Evolutionary conservation across 441 rosid genomes (phyloP).

Genomic region (Mallotus repandus): DNA sequence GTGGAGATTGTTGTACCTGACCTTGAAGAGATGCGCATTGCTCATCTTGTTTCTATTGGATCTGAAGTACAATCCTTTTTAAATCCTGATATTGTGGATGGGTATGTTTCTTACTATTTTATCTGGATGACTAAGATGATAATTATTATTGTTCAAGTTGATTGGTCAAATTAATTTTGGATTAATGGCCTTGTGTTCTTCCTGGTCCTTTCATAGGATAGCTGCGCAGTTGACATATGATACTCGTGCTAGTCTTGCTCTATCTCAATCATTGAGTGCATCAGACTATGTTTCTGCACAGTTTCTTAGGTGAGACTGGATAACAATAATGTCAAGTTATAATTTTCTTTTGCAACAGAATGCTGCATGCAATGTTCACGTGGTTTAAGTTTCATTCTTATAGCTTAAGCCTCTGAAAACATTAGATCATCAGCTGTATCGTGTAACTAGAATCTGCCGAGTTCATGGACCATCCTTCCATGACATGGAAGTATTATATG

Average conservation of each 20-base stretch:
- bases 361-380: neutral
- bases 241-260: slow-evolving; percentile 59
- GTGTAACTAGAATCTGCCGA: neutral
- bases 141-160: neutral
- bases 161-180: no score
- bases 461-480: neutral
- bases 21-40: slow-evolving; percentile 74
- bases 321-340: neutral
- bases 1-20: slow-evolving; percentile 84
- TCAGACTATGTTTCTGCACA: slow-evolving; percentile 80
- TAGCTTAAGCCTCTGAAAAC: neutral
- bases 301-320: slow-evolving; percentile 56
- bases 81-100: slow-evolving; percentile 61
- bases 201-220: slow-evolving; percentile 48
- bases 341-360: no score
- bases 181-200: neutral
- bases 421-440: neutral
- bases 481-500: neutral
- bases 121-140: neutral
- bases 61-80: slow-evolving; percentile 39
- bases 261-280: slow-evolving; percentile 75
- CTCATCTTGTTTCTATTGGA: slow-evolving; percentile 82
- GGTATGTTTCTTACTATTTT: slow-evolving; percentile 44
- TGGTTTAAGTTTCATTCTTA: slow-evolving; percentile 5
- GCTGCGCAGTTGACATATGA: slow-evolving; percentile 55